Percentiles rank a stretch among this genome's conserved stretches.
These are phyloP conservation scores for Calonectria crousiana DNA, from an alignment of 2,329 filamentous ascomycete genomes.

Conservation along the genomic window DNA sequence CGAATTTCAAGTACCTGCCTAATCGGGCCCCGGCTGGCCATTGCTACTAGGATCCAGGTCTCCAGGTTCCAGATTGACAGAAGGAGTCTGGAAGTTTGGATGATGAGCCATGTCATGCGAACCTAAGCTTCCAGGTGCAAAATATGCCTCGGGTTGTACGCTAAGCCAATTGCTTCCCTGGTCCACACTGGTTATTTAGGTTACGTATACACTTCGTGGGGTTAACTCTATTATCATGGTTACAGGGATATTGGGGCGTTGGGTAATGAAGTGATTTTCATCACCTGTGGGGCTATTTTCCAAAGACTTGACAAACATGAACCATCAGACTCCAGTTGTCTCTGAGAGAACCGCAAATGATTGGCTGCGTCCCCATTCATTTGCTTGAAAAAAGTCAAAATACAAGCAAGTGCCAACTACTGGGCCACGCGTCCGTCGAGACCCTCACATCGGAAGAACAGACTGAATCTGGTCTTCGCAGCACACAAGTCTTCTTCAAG, in stretches of 20 bases:
- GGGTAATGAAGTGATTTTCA: constrained; percentile 7
- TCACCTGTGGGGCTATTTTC: not conserved
- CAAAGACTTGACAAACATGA: not conserved
- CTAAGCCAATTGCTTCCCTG: not conserved
- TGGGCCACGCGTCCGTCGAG: not conserved
- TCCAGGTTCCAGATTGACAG: not conserved
- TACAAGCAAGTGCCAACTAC: not conserved
- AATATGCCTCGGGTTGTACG: not conserved
- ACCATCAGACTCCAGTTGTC: not conserved
- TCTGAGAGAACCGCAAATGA: not conserved
- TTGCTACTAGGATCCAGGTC: not conserved
- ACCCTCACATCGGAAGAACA: not conserved
- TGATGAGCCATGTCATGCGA: not conserved
- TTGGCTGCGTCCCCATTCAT: not conserved
- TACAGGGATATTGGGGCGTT: not conserved
- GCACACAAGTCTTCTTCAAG: not conserved
- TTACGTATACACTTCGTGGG: constrained; percentile 10
- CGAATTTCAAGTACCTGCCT: not conserved
- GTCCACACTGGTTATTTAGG: not conserved
- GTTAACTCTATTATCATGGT: not conserved
- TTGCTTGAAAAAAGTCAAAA: constrained; percentile 9
- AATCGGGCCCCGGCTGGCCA: not conserved
- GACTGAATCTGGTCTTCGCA: not conserved
- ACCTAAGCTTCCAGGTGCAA: not conserved
- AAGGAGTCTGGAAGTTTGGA: not conserved